These are phyloP conservation scores for Trypanosoma theileri DNA, from an alignment of 208 protist species.

Conservation along the genomic window DNA sequence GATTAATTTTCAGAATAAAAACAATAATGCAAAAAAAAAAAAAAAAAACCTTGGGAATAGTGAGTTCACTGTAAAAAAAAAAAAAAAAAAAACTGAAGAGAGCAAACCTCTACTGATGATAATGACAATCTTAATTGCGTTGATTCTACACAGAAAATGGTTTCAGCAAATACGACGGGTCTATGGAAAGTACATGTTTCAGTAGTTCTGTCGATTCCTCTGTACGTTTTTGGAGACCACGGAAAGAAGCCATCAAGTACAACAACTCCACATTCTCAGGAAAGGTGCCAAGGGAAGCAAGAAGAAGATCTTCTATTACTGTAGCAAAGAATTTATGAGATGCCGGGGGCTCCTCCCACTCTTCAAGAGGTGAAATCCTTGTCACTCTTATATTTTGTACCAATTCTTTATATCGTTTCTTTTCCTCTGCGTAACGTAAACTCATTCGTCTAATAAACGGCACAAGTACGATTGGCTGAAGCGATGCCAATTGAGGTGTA, in stretches of 20 bases:
- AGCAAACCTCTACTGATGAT: not conserved
- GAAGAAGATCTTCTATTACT: conserved; percentile 17
- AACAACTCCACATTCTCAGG: conserved; percentile 6
- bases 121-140: not conserved
- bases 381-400: not conserved
- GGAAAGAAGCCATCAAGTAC: conserved; percentile 18
- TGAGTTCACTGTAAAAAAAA: no score
- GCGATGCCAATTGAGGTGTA: not conserved
- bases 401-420: not conserved
- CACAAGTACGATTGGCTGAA: not conserved
- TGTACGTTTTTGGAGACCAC: conserved; percentile 14
- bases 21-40: no score
- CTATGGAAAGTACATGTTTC: conserved; percentile 4
- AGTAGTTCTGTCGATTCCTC: conserved; percentile 19
- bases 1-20: no score
- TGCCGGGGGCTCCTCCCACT: not conserved
- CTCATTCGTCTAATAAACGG: conserved; percentile 19
- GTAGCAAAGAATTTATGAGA: not conserved
- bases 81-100: no score
- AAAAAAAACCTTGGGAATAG: no score
- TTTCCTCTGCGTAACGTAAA: not conserved
- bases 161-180: conserved; percentile 16
- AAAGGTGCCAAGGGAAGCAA: not conserved
- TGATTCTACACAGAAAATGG: no score
- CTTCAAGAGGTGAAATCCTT: not conserved